Percentiles rank a stretch among this genome's conserved stretches.
Evolutionary conservation across 257 asterid genomes (phyloP).

Genomic region (Nicotiana noctiflora): DNA sequence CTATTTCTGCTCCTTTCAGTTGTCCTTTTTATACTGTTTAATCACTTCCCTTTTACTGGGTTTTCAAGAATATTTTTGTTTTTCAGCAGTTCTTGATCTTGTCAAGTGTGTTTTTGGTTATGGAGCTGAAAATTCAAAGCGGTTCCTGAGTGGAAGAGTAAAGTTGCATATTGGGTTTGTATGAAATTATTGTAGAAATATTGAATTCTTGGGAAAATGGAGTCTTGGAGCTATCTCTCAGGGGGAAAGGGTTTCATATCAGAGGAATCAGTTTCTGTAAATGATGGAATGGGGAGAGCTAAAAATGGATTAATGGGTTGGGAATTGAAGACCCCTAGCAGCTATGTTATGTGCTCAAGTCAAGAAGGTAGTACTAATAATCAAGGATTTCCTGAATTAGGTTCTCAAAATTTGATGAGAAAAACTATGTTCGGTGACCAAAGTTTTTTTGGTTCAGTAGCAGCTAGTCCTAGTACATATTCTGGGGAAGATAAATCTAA

Average conservation of each 20-base stretch:
- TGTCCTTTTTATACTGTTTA: neutral
- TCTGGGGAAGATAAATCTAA: slow-evolving; percentile 24
- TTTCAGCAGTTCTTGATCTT: neutral
- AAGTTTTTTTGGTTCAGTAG: neutral
- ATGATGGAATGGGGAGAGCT: slow-evolving; percentile 13
- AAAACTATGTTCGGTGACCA: slow-evolving; percentile 16
- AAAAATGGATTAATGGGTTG: slow-evolving; percentile 20
- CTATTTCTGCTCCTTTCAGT: neutral
- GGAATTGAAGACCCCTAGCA: slow-evolving; percentile 19
- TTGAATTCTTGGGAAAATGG: slow-evolving; percentile 12
- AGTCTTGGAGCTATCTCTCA: slow-evolving; percentile 25
- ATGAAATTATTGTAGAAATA: neutral
- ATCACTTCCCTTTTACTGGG: neutral
- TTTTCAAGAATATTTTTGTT: neutral
- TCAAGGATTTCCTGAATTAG: slow-evolving; percentile 22
- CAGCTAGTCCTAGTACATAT: slow-evolving; percentile 4
- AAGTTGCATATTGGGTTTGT: neutral
- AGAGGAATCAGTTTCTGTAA: slow-evolving; percentile 21
- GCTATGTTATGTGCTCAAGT: slow-evolving; percentile 19
- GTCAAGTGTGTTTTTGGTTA: neutral
- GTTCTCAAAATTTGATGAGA: slow-evolving; percentile 16
- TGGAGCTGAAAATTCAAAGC: neutral
- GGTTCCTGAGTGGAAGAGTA: neutral
- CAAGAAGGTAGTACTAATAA: slow-evolving; percentile 12
- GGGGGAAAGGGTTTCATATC: slow-evolving; percentile 19